Conservation (phyloP, 2,329 filamentous ascomycete genomes). For the Mycosphaerella arachidis region DNA sequence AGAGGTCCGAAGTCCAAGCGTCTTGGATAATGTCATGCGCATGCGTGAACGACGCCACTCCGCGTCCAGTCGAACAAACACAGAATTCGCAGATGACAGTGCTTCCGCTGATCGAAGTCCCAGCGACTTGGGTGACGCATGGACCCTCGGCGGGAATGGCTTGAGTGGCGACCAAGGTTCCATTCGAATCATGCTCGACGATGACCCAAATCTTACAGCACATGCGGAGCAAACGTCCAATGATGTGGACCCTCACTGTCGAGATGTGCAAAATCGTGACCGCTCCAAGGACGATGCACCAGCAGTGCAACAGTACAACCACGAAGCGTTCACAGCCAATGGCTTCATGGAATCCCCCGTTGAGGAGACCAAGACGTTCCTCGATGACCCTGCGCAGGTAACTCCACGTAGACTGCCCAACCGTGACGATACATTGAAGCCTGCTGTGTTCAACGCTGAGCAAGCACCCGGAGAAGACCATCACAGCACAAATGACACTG, state of each 20-base stretch:
- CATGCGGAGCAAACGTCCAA: conserved; percentile 21
- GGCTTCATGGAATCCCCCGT: conserved; percentile 24
- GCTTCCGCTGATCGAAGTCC: conserved; percentile 23
- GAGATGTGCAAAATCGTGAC: conserved; percentile 10
- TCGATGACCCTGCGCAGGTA: conserved; percentile 21
- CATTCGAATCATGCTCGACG: conserved; percentile 34
- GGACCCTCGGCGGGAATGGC: conserved; percentile 23
- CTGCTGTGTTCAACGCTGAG: conserved; percentile 7
- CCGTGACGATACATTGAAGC: conserved; percentile 25
- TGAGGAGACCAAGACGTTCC: conserved; percentile 12
- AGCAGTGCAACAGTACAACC: conserved; percentile 21
- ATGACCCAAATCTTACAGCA: conserved; percentile 19
- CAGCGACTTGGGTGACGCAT: conserved; percentile 25
- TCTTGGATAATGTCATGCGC: conserved; percentile 32
- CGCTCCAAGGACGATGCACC: conserved; percentile 12
- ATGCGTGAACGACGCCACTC: conserved; percentile 32
- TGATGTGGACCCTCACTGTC: conserved; percentile 16
- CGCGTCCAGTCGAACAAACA: conserved; percentile 26
- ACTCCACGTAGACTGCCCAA: conserved; percentile 25
- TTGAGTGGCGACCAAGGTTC: conserved; percentile 28
- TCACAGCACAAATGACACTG: conserved; percentile 5
- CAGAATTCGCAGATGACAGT: conserved; percentile 33
- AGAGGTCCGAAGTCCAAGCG: conserved; percentile 23
- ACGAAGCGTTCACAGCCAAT: conserved; percentile 21
- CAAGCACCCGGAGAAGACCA: conserved; percentile 4